Evolutionary conservation across 192 early-diverging fungal genomes (phyloP), one percentile per base, ranked within the genome.

Genomic region (Coemansia sp.): DNA sequence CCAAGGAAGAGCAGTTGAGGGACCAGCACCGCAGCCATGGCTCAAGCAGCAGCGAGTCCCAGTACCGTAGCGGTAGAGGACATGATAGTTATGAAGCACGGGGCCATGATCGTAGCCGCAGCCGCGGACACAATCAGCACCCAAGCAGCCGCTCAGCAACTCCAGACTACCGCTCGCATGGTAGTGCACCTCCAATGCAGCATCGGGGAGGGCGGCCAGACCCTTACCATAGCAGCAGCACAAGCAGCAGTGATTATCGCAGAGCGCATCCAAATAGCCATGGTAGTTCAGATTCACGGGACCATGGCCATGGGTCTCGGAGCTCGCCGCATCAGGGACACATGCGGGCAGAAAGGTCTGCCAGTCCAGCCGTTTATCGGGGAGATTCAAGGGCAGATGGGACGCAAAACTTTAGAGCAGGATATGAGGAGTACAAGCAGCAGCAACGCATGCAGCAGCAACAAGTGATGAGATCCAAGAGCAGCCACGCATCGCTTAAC

Each of bases 391-490:
- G 52, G 23, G 7, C 30, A 10, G 53, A 33, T n/a, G 59, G 53
- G 3, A 20, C 61, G 21, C 66, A 68, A 47, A 61, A 57, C 15
- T 76, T 65, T 41, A 61, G 72, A 39, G 57, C 66, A 2, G 72
- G 72, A 15, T 76, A 76, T 18, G 72, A 76, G 21, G 72, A 76
- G 49, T 76, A 55, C 28, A 63, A 45, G 41, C 68, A 63, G 53
- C 68, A 67, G 20, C 65, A 66, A 44, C 50, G 44, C 18, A 45
- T 55, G 47, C 57, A 63, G 53, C 60, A 62, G 39, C 61, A 53
- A 36, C 40, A 53, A 38, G 52, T 54, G 13, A n/a, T 45, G 47
- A 57, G 65, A 38, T 67, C 61, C 45, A 70, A 57, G 72, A 55
- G 66, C 55, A 50, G 57, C 61, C 28, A 43, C 26, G 52, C 43